Evolutionary conservation across 2,329 filamentous ascomycete genomes (phyloP).

Genomic region (Verticillium longisporum): DNA sequence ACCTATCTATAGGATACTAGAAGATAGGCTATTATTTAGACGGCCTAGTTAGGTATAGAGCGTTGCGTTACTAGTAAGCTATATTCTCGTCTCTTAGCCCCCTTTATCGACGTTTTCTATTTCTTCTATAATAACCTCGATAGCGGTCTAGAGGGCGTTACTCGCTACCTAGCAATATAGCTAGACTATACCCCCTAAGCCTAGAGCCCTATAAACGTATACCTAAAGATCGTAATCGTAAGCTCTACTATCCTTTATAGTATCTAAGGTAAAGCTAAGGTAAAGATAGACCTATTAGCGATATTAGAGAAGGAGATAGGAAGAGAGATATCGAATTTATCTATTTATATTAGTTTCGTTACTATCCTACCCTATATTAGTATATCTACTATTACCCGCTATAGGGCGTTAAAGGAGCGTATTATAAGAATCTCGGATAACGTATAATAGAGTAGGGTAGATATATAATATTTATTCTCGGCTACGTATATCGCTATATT

Average conservation of each 20-base stretch:
- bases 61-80: neutral
- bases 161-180: neutral
- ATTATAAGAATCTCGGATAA: neutral
- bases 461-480: constrained; percentile 1
- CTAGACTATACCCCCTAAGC: neutral
- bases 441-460: neutral
- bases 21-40: neutral
- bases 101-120: constrained; percentile 1
- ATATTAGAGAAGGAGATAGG: neutral
- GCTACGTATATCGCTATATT: neutral
- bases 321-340: neutral
- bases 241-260: neutral
- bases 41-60: neutral
- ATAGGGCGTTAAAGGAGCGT: neutral
- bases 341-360: neutral
- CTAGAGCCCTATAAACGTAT: neutral
- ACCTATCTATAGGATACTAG: neutral
- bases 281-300: neutral
- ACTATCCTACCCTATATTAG: neutral
- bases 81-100: constrained; percentile 1
- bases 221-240: neutral
- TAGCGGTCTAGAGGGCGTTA: neutral
- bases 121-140: constrained; percentile 2
- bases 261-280: neutral
- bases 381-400: neutral